phyloP scores from a whole-genome alignment of 2,329 filamentous ascomycete genomes.

The Cylindrodendrum hubeiense region DNA sequence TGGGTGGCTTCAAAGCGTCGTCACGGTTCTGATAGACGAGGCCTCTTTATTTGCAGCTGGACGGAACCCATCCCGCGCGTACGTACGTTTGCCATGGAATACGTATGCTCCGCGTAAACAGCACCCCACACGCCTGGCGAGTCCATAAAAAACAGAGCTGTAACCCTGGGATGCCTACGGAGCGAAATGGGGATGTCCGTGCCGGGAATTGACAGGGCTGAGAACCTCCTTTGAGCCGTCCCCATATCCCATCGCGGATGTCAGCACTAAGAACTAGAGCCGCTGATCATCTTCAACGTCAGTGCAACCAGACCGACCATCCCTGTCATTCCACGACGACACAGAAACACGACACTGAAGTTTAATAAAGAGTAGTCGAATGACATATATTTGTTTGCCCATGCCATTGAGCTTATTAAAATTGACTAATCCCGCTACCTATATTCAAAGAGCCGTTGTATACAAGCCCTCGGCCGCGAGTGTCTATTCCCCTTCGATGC shows the following conservation, averaged over 20 bases:
- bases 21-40: not conserved
- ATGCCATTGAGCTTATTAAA: slow-evolving; percentile 4
- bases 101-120: slow-evolving; percentile 26
- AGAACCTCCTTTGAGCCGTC: not conserved
- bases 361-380: not conserved
- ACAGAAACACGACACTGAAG: not conserved
- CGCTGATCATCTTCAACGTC: no score
- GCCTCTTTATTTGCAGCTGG: not conserved
- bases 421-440: slow-evolving; percentile 3
- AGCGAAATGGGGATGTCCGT: not conserved
- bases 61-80: not conserved
- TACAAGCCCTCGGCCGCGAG: slow-evolving; percentile 18
- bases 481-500: slow-evolving; percentile 23
- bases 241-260: no score
- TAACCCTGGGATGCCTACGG: not conserved
- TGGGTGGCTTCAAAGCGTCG: slow-evolving; percentile 11
- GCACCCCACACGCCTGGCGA: not conserved
- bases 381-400: not conserved
- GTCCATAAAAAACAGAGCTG: not conserved
- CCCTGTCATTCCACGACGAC: not conserved
- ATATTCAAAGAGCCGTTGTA: slow-evolving; percentile 23
- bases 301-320: no score
- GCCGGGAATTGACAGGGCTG: not conserved
- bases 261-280: no score
- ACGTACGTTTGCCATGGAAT: slow-evolving; percentile 15